phyloP scores from a whole-genome alignment of 116 monocot species.

The Iris pallida region DNA sequence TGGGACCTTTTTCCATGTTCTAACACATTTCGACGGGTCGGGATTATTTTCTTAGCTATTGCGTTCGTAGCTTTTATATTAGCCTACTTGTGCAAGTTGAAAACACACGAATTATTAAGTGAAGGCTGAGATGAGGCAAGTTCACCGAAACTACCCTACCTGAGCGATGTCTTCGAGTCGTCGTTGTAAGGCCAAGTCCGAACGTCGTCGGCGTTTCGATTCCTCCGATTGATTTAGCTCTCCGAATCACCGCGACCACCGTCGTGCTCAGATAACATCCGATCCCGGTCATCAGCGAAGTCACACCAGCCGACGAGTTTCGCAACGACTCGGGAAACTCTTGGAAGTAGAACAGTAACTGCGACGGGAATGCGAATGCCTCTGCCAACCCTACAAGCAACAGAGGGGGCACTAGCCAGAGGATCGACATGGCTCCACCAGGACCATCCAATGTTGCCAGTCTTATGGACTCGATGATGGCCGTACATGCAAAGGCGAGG shows the following conservation, averaged over 20 bases:
- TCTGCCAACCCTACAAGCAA: conserved; percentile 16
- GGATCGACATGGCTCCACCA: conserved; percentile 14
- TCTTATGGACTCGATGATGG: conserved; percentile 20
- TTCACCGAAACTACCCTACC: too few relatives aligned
- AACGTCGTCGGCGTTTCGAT: too few relatives aligned
- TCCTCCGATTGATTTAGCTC: too few relatives aligned
- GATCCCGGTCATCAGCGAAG: conserved; percentile 8
- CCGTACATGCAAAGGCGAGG: conserved; percentile 17
- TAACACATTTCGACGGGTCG: too few relatives aligned
- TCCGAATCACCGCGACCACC: conserved; percentile 5
- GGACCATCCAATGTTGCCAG: background rate
- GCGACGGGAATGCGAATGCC: conserved; percentile 28
- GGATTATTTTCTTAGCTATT: too few relatives aligned
- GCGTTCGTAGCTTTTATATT: too few relatives aligned
- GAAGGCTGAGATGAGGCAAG: too few relatives aligned
- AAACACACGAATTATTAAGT: too few relatives aligned
- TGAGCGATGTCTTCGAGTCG: too few relatives aligned
- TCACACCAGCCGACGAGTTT: conserved; percentile 31
- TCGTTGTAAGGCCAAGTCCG: too few relatives aligned
- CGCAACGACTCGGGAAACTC: conserved; percentile 28
- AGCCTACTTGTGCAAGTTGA: too few relatives aligned
- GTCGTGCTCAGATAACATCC: conserved; percentile 37
- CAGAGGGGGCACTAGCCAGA: conserved; percentile 31
- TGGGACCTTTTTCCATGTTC: too few relatives aligned
- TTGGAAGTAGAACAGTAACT: conserved; percentile 34